phyloP scores from a whole-genome alignment of 2,329 filamentous ascomycete genomes.

The Curvularia sp. region DNA sequence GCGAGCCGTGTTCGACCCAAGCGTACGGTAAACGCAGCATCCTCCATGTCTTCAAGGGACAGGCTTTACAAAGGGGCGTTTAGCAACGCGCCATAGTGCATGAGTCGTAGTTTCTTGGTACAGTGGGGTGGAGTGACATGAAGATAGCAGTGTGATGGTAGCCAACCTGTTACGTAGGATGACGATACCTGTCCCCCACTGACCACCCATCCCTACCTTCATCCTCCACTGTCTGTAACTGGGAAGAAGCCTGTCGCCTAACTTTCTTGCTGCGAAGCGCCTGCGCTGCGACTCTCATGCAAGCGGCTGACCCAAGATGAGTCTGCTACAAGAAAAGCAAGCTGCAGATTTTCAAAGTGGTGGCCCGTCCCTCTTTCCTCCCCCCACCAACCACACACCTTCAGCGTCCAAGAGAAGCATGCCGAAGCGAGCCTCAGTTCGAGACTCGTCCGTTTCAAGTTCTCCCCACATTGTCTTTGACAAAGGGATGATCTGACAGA shows the following conservation, averaged over 20 bases:
- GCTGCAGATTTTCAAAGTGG: background rate
- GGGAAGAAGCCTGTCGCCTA: background rate
- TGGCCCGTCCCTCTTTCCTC: background rate
- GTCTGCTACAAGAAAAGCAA: background rate
- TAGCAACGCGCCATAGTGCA: background rate
- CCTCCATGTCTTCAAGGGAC: conserved; percentile 8
- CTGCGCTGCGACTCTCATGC: background rate
- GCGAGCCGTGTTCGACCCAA: conserved; percentile 14
- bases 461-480: background rate
- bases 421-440: background rate
- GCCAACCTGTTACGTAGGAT: background rate
- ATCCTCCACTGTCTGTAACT: background rate
- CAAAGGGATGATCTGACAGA: background rate
- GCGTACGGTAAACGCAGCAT: conserved; percentile 5
- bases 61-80: background rate
- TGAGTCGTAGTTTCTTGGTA: background rate
- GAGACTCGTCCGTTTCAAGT: background rate
- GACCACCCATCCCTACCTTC: no score
- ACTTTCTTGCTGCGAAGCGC: background rate
- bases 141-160: background rate
- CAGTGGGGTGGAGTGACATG: background rate
- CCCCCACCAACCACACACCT: background rate
- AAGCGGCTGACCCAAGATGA: background rate
- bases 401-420: background rate
- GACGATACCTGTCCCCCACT: background rate